These are phyloP conservation scores for Diaporthe nobilis DNA, from an alignment of 2,329 filamentous ascomycete species.

Conservation along the genomic window DNA sequence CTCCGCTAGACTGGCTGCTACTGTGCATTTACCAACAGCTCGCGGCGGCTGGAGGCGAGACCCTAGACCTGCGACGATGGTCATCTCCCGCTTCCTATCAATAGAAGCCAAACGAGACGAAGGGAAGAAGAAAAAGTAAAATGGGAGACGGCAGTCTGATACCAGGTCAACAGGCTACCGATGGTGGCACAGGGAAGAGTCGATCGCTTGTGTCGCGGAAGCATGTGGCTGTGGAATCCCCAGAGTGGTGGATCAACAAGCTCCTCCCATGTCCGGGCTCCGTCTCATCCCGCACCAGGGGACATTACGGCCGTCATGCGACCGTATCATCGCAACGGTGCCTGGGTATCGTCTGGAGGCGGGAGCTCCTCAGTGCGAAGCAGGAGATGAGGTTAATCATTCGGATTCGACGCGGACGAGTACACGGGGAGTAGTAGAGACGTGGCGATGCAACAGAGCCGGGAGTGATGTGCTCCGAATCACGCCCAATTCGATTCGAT, in stretches of 20 bases:
- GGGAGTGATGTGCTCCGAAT: neutral
- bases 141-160: constrained; percentile 13
- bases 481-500: neutral
- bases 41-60: neutral
- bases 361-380: neutral
- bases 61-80: constrained; percentile 16
- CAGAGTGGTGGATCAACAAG: constrained; percentile 22
- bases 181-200: constrained; percentile 28
- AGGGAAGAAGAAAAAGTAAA: constrained; percentile 5
- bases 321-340: constrained; percentile 18
- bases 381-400: constrained; percentile 2
- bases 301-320: constrained; percentile 27
- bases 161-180: constrained; percentile 27
- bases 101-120: neutral
- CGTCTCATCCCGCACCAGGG: constrained; percentile 26
- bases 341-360: neutral
- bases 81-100: constrained; percentile 18
- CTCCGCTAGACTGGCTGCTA: constrained; percentile 3
- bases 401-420: neutral
- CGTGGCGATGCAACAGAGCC: constrained; percentile 6
- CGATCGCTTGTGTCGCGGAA: constrained; percentile 32
- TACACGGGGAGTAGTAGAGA: neutral
- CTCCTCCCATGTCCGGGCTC: constrained; percentile 23
- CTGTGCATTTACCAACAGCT: neutral
- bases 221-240: constrained; percentile 36